Conservation (phyloP, 768 basidiomycete species). For the Fibroporia radiculosa region DNA sequence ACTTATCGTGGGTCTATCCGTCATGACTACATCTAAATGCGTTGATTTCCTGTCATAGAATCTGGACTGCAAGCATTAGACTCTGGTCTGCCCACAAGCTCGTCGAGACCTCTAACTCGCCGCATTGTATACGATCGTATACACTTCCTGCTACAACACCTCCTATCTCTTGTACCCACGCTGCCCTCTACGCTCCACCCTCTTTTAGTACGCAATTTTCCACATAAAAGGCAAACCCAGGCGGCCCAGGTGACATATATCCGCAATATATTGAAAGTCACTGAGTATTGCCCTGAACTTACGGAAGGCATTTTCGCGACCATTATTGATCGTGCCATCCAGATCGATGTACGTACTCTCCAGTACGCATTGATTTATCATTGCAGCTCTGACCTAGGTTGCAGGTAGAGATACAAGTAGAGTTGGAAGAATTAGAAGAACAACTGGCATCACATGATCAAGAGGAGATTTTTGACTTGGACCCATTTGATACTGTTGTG, state of each 20-base stretch:
- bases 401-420: constrained; percentile 96
- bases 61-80: constrained; percentile 61
- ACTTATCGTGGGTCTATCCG: constrained; percentile 67
- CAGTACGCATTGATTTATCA: neutral
- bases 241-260: constrained; percentile 82
- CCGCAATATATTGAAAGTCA: constrained; percentile 76
- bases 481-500: constrained; percentile 79
- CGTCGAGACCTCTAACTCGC: constrained; percentile 67
- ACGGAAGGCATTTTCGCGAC: constrained; percentile 76
- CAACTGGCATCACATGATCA: constrained; percentile 39
- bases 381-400: neutral
- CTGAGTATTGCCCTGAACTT: constrained; percentile 83
- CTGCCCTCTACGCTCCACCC: constrained; percentile 82
- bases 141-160: constrained; percentile 77
- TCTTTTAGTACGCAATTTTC: constrained; percentile 77
- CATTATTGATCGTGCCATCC: constrained; percentile 89
- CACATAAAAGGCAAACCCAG: constrained; percentile 86
- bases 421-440: constrained; percentile 85
- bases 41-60: constrained; percentile 36
- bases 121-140: constrained; percentile 79
- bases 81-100: constrained; percentile 51
- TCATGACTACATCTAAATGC: neutral
- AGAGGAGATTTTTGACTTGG: constrained; percentile 61
- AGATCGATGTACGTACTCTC: constrained; percentile 74
- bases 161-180: constrained; percentile 89